Evolutionary conservation across 805 yeast species (phyloP).

Genomic region (Yamadazyma sp.): DNA sequence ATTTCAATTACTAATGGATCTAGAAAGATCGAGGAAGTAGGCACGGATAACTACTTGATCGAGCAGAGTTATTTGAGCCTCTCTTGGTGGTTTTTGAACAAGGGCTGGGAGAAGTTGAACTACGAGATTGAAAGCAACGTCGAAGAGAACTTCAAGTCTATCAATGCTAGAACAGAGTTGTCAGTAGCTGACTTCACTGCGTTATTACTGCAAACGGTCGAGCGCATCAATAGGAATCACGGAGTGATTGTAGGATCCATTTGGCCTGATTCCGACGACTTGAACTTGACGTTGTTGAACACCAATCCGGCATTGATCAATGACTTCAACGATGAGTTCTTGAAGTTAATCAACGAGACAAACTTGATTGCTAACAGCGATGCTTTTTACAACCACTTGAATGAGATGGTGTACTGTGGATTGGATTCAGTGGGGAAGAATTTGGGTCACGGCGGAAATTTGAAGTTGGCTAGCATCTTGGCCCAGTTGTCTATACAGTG

Average conservation of each 20-base stretch:
- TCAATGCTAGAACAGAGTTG: constrained; percentile 74
- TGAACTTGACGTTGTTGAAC: constrained; percentile 49
- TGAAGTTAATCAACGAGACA: constrained; percentile 47
- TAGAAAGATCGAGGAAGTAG: constrained; percentile 17
- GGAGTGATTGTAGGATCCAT: constrained; percentile 22
- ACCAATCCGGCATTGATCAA: constrained; percentile 44
- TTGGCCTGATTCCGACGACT: constrained; percentile 41
- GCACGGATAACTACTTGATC: constrained; percentile 48
- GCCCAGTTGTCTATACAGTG: constrained; percentile 71
- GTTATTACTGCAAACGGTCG: constrained; percentile 21
- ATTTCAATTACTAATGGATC: constrained; percentile 58
- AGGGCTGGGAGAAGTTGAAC: constrained; percentile 70
- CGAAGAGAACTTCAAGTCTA: constrained; percentile 54
- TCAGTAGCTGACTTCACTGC: constrained; percentile 58
- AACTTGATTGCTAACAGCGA: constrained; percentile 39
- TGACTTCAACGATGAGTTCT: constrained; percentile 36
- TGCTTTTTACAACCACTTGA: constrained; percentile 29
- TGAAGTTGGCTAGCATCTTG: constrained; percentile 63
- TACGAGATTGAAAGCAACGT: constrained; percentile 57
- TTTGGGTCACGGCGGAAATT: constrained; percentile 17
- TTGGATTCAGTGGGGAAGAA: constrained; percentile 36
- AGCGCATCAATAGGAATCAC: constrained; percentile 20
- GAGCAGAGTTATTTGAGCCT: constrained; percentile 84
- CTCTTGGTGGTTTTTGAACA: constrained; percentile 91
- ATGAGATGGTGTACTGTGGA: constrained; percentile 32